A percentile compares a stretch with the other conserved stretches of the same genome.
These are phyloP conservation scores for Graphilbum fragrans DNA, from an alignment of 2,329 filamentous ascomycete genomes.

Conservation along the genomic window DNA sequence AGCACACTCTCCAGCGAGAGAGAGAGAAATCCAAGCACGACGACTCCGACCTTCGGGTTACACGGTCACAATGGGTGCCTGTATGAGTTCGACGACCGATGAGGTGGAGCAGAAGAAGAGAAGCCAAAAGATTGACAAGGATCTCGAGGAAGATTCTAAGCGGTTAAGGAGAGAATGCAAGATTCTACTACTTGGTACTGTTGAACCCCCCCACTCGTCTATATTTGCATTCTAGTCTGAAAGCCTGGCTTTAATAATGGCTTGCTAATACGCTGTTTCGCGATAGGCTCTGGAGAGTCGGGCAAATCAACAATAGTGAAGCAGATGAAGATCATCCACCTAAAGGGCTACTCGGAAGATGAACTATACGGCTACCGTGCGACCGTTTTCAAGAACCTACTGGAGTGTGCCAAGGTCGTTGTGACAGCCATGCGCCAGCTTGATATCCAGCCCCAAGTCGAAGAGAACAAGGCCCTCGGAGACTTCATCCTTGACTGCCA, in stretches of 20 bases:
- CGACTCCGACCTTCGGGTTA: too few species aligned
- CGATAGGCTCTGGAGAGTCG: conserved; percentile 83
- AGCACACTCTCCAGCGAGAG: neutral
- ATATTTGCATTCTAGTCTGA: too few species aligned
- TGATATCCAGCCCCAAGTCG: conserved; percentile 63
- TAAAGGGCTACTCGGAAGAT: conserved; percentile 92
- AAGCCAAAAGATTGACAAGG: conserved; percentile 90
- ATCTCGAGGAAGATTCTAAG: conserved; percentile 87
- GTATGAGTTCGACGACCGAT: conserved; percentile 80
- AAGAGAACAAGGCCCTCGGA: conserved; percentile 61
- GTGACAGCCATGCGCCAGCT: conserved; percentile 89
- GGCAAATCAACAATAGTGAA: conserved; percentile 99
- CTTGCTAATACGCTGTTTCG: neutral
- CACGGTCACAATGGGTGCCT: conserved; percentile 61
- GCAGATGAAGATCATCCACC: conserved; percentile 99
- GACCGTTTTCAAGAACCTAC: conserved; percentile 95
- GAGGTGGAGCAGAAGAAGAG: conserved; percentile 90
- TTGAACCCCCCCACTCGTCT: too few species aligned
- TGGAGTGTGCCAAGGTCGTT: conserved; percentile 91
- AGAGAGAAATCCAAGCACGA: too few species aligned
- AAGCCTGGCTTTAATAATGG: too few species aligned
- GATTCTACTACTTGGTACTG: conserved; percentile 85
- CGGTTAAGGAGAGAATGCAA: conserved; percentile 96
- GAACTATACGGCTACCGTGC: conserved; percentile 89
- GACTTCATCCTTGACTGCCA: conserved; percentile 79